phyloP scores from a whole-genome alignment of 2,329 filamentous ascomycete species.

The Trichoderma asperellum region DNA sequence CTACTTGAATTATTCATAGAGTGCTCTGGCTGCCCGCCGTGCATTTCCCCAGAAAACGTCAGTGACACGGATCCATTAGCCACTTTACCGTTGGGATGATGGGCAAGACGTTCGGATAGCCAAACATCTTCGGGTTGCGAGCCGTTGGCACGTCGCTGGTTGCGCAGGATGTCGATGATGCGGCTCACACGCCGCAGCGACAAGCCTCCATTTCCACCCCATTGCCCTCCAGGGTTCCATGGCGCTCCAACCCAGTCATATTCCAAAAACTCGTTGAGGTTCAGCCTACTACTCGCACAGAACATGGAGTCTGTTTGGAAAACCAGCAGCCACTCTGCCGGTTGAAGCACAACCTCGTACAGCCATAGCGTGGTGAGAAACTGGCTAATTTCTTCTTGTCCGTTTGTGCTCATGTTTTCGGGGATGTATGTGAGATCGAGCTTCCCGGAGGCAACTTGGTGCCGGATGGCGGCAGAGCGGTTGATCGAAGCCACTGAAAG shows the following conservation, averaged over 20 bases:
- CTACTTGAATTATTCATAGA: constrained; percentile 34
- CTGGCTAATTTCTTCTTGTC: constrained; percentile 56
- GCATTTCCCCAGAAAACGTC: constrained; percentile 56
- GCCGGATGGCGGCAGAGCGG: constrained; percentile 50
- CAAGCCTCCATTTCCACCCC: constrained; percentile 57
- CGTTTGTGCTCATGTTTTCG: constrained; percentile 53
- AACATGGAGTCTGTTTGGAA: constrained; percentile 61
- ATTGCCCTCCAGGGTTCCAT: constrained; percentile 48
- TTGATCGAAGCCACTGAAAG: constrained; percentile 52
- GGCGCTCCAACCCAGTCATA: constrained; percentile 60
- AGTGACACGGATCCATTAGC: constrained; percentile 56
- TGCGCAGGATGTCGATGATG: constrained; percentile 56
- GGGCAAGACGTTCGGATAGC: constrained; percentile 57
- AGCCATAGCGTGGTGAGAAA: constrained; percentile 58
- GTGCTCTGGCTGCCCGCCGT: constrained; percentile 39
- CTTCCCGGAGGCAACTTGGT: constrained; percentile 50
- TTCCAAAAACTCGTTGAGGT: constrained; percentile 54
- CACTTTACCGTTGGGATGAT: constrained; percentile 52
- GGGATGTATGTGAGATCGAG: constrained; percentile 58
- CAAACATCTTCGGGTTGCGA: constrained; percentile 60
- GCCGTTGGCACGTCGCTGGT: constrained; percentile 50
- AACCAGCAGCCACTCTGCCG: constrained; percentile 58
- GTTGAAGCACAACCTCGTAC: constrained; percentile 53
- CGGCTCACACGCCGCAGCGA: constrained; percentile 57
- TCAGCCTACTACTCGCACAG: constrained; percentile 55